Percentiles rank a stretch among this genome's conserved stretches.
These are phyloP conservation scores for Rhizoclosmatium sp. DNA, from an alignment of 192 early-diverging fungal genomes.

Conservation along the genomic window DNA sequence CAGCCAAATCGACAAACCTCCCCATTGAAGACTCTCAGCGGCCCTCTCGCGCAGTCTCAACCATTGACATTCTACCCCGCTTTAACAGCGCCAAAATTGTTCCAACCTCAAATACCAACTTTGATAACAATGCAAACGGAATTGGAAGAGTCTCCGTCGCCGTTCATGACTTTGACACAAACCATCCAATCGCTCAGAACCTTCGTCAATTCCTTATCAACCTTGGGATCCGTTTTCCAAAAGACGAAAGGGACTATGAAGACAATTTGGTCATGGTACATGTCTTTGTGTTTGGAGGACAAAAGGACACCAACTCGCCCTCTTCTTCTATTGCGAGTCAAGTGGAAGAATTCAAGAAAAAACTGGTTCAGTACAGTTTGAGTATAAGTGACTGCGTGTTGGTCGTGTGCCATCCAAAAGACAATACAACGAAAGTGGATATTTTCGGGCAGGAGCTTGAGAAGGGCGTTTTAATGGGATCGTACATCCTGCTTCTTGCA, in stretches of 20 bases:
- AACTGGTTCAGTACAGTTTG: background rate
- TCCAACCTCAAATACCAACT: no score
- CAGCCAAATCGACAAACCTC: no score
- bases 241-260: background rate
- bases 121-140: no score
- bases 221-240: background rate
- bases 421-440: background rate
- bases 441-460: background rate
- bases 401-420: background rate
- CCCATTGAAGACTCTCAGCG: no score
- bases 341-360: background rate
- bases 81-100: no score
- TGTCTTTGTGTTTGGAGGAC: slow-evolving; percentile 9
- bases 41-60: no score
- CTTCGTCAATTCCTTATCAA: background rate
- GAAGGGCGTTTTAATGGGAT: background rate
- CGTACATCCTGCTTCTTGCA: background rate
- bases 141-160: slow-evolving; percentile 1
- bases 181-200: background rate
- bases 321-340: background rate
- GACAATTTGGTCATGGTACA: background rate
- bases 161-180: background rate
- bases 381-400: background rate
- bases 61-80: no score
- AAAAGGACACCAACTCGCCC: background rate